phyloP scores from a whole-genome alignment of 768 basidiomycete species.

The Naganishia onofrii region DNA sequence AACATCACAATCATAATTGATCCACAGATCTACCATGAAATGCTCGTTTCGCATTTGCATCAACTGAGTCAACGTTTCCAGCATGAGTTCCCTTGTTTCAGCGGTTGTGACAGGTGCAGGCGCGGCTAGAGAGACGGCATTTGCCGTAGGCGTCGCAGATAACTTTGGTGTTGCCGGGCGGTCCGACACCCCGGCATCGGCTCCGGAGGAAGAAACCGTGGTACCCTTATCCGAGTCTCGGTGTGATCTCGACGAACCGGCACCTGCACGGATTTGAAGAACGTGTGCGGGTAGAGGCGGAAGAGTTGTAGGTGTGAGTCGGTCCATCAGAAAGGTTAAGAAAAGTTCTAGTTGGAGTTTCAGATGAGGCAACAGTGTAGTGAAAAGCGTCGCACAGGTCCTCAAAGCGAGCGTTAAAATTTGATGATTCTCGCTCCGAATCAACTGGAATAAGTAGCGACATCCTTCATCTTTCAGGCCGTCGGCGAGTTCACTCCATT shows the following conservation, averaged over 20 bases:
- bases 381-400: slow-evolving; percentile 80
- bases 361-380: slow-evolving; percentile 77
- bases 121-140: slow-evolving; percentile 46
- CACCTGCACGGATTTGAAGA: slow-evolving; percentile 28
- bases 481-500: slow-evolving; percentile 71
- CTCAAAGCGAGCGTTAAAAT: slow-evolving; percentile 79
- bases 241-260: slow-evolving; percentile 49
- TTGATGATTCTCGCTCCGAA: slow-evolving; percentile 77
- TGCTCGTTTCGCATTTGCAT: slow-evolving; percentile 66
- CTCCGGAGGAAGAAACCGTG: slow-evolving; percentile 33
- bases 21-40: slow-evolving; percentile 93
- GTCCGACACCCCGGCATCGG: slow-evolving; percentile 41
- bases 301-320: slow-evolving; percentile 62
- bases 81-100: slow-evolving; percentile 80
- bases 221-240: slow-evolving; percentile 29
- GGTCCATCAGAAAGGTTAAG: slow-evolving; percentile 87
- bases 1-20: slow-evolving; percentile 94
- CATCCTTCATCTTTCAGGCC: slow-evolving; percentile 85
- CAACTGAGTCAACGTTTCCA: slow-evolving; percentile 80
- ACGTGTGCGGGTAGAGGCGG: slow-evolving; percentile 40
- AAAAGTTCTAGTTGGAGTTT: slow-evolving; percentile 95
- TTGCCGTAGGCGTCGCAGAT: slow-evolving; percentile 54
- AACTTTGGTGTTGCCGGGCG: slow-evolving; percentile 25
- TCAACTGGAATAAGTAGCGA: slow-evolving; percentile 94
- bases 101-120: slow-evolving; percentile 62